Evolutionary conservation across 495 filamentous ascomycete genomes (phyloP).

Genomic region (Hypoxylon perforatum): DNA sequence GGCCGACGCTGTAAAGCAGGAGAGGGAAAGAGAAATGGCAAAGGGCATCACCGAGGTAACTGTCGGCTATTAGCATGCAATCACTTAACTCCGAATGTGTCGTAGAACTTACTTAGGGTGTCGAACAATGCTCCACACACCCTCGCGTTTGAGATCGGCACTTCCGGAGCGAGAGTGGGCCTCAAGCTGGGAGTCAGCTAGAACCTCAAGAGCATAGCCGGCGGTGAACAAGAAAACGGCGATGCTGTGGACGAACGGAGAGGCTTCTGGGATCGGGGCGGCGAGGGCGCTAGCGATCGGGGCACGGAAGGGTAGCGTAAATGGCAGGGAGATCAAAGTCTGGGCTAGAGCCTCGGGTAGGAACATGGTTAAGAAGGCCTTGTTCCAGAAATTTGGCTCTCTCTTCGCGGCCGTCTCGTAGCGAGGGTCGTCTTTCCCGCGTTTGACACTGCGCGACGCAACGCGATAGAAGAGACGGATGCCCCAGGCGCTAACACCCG

Average conservation of each 20-base stretch:
- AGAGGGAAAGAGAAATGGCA: constrained; percentile 63
- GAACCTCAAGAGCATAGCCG: constrained; percentile 63
- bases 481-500: constrained; percentile 66
- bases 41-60: constrained; percentile 68
- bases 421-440: constrained; percentile 64
- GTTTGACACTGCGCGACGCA: constrained; percentile 52
- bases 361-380: constrained; percentile 59
- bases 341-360: constrained; percentile 63
- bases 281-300: constrained; percentile 40
- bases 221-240: constrained; percentile 65
- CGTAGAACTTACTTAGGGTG: constrained; percentile 66
- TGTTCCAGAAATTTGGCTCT: constrained; percentile 64
- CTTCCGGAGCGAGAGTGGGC: constrained; percentile 47
- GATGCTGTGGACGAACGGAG: constrained; percentile 47
- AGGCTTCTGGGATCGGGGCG: constrained; percentile 31
- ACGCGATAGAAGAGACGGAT: constrained; percentile 64
- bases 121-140: constrained; percentile 69
- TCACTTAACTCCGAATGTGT: not conserved
- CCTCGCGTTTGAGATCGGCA: constrained; percentile 50
- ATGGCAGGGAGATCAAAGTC: constrained; percentile 65
- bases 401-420: constrained; percentile 61
- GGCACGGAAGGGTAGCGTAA: constrained; percentile 63
- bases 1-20: constrained; percentile 61
- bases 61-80: constrained; percentile 37
- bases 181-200: constrained; percentile 66